phyloP scores from a whole-genome alignment of 2,329 filamentous ascomycete genomes.

The Pezizomycotina sp. region DNA sequence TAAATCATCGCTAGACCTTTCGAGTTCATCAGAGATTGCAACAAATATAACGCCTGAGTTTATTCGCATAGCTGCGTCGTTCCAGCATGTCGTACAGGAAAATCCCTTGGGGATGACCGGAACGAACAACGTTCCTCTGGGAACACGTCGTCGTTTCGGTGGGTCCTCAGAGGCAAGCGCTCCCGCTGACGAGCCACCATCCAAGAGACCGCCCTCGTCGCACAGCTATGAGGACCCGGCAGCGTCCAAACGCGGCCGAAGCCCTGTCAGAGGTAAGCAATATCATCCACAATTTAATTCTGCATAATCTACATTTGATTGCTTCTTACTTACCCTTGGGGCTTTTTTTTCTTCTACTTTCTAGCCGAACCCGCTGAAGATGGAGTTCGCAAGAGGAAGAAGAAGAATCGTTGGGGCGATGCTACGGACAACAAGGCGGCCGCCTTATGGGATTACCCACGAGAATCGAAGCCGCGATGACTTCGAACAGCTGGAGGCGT shows the following conservation, averaged over 20 bases:
- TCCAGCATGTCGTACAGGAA: slow-evolving; percentile 16
- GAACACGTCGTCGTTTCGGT: slow-evolving; percentile 64
- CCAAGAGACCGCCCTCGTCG: slow-evolving; percentile 28
- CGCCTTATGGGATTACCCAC: slow-evolving; percentile 90
- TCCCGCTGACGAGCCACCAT: slow-evolving; percentile 26
- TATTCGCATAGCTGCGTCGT: too few relatives aligned
- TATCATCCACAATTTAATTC: slow-evolving; percentile 5
- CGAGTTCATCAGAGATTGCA: too few relatives aligned
- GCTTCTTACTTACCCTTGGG: slow-evolving; percentile 13
- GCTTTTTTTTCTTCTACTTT: slow-evolving; percentile 22
- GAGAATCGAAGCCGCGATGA: slow-evolving; percentile 94
- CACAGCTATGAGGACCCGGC: slow-evolving; percentile 29
- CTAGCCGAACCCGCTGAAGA: slow-evolving; percentile 42
- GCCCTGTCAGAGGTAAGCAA: slow-evolving; percentile 59
- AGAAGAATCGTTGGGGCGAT: slow-evolving; percentile 97
- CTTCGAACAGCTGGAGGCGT: slow-evolving; percentile 95
- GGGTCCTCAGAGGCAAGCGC: slow-evolving; percentile 33
- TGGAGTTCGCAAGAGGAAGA: slow-evolving; percentile 79
- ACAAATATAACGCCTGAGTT: too few relatives aligned
- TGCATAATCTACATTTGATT: neutral
- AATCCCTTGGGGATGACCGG: slow-evolving; percentile 61
- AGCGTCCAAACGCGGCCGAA: slow-evolving; percentile 70
- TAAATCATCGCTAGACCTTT: too few relatives aligned
- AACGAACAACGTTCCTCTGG: slow-evolving; percentile 93
- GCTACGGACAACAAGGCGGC: slow-evolving; percentile 96